Conservation (phyloP, 2,329 filamentous ascomycete species). For the Alternaria brassicae region DNA sequence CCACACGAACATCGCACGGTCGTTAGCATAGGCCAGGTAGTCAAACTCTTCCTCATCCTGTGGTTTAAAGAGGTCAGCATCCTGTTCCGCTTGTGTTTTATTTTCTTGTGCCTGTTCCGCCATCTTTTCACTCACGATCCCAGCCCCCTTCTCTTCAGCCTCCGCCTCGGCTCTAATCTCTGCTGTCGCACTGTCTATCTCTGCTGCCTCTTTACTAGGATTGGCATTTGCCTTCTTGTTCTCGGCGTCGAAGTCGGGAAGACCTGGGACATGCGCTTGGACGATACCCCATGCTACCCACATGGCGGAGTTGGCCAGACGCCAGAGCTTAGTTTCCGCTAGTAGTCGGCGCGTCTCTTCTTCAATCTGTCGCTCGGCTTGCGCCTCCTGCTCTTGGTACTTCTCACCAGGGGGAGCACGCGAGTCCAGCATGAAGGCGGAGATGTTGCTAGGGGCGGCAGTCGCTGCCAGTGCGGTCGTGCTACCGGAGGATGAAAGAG, state of each 20-base stretch:
- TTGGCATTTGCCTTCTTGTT: conserved; percentile 22
- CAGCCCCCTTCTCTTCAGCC: conserved; percentile 26
- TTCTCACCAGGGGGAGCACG: conserved; percentile 46
- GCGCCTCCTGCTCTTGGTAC: conserved; percentile 57
- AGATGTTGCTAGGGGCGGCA: conserved; percentile 51
- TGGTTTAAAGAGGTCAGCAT: conserved; percentile 53
- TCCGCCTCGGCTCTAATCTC: conserved; percentile 32
- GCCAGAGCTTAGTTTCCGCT: conserved; percentile 83
- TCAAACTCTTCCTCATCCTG: conserved; percentile 79
- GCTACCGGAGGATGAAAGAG: conserved; percentile 43
- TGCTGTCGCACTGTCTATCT: conserved; percentile 36
- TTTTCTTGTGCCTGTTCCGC: conserved; percentile 30
- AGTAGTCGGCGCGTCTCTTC: conserved; percentile 73
- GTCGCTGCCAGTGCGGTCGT: conserved; percentile 44
- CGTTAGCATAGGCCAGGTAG: conserved; percentile 89
- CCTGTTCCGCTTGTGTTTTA: conserved; percentile 32
- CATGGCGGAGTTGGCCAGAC: conserved; percentile 82
- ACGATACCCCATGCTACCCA: conserved; percentile 98
- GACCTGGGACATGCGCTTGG: conserved; percentile 83
- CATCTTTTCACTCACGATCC: conserved; percentile 37
- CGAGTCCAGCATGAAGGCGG: conserved; percentile 79
- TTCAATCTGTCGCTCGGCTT: conserved; percentile 66
- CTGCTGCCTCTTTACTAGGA: conserved; percentile 29
- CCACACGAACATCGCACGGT: conserved; percentile 92
- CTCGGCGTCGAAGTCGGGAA: conserved; percentile 60